phyloP scores from a whole-genome alignment of 495 filamentous ascomycete species.

The Tuber borchii region DNA sequence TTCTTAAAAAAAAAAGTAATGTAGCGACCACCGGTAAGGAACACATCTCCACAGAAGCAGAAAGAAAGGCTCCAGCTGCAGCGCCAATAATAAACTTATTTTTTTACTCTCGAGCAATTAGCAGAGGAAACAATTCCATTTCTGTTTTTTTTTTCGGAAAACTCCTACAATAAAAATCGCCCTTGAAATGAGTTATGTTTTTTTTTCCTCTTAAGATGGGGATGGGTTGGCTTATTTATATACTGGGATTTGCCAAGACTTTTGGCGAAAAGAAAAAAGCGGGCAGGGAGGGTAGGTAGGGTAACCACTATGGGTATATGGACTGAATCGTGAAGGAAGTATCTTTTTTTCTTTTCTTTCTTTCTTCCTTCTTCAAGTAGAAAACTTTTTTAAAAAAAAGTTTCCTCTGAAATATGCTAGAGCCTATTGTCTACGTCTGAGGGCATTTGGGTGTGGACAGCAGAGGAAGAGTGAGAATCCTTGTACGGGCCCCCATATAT shows the following conservation, averaged over 20 bases:
- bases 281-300: background rate
- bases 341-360: background rate
- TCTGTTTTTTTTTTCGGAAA: background rate
- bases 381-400: background rate
- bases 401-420: background rate
- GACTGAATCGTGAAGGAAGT: background rate
- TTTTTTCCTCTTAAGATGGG: background rate
- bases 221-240: background rate
- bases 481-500: background rate
- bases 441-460: constrained; percentile 1
- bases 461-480: constrained; percentile 4
- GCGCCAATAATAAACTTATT: background rate
- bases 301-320: background rate
- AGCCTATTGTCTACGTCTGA: constrained; percentile 4
- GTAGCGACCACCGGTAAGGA: constrained; percentile 5
- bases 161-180: constrained; percentile 2
- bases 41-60: background rate
- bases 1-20: background rate
- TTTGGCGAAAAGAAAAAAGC: background rate
- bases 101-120: constrained; percentile 2
- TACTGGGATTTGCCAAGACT: background rate
- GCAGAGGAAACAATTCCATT: background rate
- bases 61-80: background rate
- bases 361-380: constrained; percentile 1
- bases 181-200: background rate